Evolutionary conservation across 2,329 filamentous ascomycete genomes (phyloP), one percentile per base, ranked within the genome.

Genomic region (Colletotrichum nymphaeae): DNA sequence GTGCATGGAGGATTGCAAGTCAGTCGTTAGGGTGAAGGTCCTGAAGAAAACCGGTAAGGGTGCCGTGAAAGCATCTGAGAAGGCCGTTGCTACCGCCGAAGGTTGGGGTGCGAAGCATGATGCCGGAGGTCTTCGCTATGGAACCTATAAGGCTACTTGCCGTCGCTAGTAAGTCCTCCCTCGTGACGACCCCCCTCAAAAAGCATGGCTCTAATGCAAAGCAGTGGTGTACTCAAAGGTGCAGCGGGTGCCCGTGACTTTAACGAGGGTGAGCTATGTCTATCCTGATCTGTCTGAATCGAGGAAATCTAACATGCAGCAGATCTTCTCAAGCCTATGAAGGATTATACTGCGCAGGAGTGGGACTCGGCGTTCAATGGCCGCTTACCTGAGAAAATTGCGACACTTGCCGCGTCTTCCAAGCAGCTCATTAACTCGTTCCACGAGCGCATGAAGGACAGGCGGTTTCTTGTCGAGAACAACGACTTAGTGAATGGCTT

Each of bases 161-260:
- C 82, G 87, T 53, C 84, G 89, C 57, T 76, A 85, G 67, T 90
- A 88, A 5, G 82, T 84, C 5, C 24, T 14, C 3, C 8, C 6
- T 22, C 12, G 2, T 8, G 9, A 9, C 16, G 5, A 14, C 14
- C 7, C 28, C 8, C 16, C 16, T 5, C 1, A 7, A 24, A 8
- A 14, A 3, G 46, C 46, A 16, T 56, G 22, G 22, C 26, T 19
- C 71, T 73, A 30, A 73, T 8, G 4, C 5, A 4, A 1, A 11
- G 35, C 14, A 74, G 71, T 1, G 71, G 71, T 0, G 28, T 57
- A 6, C 72, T 74, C 5, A 63, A 67, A 28, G 67, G 67, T 26
- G 22, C 49, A n/a, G n/a, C 49, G 3, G 71, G 67, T 4, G 22
- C n/a, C 28, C 26, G 49, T 5, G 56, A 74, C 46, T 74, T 72